Percentiles rank a stretch among this genome's conserved stretches.
phyloP scores from a whole-genome alignment of 1,139 yeast species.

The Pichiaceae sp. region DNA sequence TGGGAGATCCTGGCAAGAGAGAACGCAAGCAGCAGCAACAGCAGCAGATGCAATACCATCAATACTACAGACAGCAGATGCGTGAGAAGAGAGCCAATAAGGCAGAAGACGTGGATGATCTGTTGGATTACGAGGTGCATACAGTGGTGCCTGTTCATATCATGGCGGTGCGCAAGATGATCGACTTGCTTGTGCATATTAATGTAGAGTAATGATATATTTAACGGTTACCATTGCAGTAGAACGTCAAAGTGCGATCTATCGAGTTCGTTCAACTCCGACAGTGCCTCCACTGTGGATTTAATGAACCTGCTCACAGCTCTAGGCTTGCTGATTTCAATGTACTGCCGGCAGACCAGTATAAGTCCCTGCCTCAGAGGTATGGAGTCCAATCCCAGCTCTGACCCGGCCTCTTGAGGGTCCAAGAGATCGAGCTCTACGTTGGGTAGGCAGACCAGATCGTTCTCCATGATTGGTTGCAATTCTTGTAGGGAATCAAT shows the following conservation, averaged over 20 bases:
- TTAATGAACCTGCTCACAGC: no score
- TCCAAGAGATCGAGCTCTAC: no score
- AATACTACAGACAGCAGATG: slow-evolving; percentile 11
- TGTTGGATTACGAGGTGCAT: slow-evolving; percentile 3
- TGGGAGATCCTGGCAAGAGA: slow-evolving; percentile 5
- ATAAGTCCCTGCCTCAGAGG: no score
- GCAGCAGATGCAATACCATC: slow-evolving; percentile 16
- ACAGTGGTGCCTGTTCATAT: slow-evolving; percentile 77
- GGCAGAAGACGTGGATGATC: slow-evolving; percentile 5
- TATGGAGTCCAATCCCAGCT: no score
- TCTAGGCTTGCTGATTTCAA: no score
- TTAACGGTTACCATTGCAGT: no score
- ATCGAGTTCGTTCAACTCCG: neutral
- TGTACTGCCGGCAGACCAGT: no score
- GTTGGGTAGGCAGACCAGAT: no score
- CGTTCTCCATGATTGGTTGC: no score
- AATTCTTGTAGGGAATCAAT: no score
- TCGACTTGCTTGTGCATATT: slow-evolving; percentile 37
- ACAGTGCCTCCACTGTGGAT: neutral
- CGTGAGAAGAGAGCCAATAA: slow-evolving; percentile 5
- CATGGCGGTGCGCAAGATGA: slow-evolving; percentile 61
- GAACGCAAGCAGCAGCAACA: slow-evolving; percentile 3
- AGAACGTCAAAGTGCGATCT: neutral
- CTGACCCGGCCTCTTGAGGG: no score
- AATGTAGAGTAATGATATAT: slow-evolving; percentile 21